Conservation (phyloP, 2,329 filamentous ascomycete genomes). For the Diplocarpon mali region DNA sequence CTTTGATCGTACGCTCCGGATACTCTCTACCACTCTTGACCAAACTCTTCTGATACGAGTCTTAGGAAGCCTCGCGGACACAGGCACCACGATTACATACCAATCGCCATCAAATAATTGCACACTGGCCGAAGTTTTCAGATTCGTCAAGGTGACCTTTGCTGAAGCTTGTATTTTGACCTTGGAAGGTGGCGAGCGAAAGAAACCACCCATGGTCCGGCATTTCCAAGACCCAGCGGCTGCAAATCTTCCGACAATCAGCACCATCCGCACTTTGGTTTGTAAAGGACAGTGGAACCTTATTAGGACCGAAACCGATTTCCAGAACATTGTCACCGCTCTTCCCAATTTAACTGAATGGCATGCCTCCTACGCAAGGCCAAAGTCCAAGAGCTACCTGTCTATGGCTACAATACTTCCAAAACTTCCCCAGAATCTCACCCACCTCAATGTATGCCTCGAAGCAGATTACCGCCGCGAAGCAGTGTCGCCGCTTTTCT, state of each 20-base stretch:
- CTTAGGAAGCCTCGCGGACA: conserved; percentile 29
- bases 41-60: conserved; percentile 18
- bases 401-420: conserved; percentile 55
- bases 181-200: conserved; percentile 65
- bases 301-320: conserved; percentile 53
- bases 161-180: conserved; percentile 55
- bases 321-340: conserved; percentile 47
- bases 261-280: conserved; percentile 53
- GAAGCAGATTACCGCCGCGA: conserved; percentile 64
- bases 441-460: conserved; percentile 54
- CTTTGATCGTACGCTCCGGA: conserved; percentile 20
- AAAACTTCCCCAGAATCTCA: conserved; percentile 44
- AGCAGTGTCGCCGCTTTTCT: conserved; percentile 47
- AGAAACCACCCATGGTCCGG: conserved; percentile 58
- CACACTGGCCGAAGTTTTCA: conserved; percentile 58
- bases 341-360: conserved; percentile 52
- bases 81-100: conserved; percentile 44
- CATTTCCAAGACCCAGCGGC: conserved; percentile 33
- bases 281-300: conserved; percentile 72
- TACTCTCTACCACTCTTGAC: conserved; percentile 20
- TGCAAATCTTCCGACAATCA: conserved; percentile 22
- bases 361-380: conserved; percentile 50
- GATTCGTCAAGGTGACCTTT: conserved; percentile 44
- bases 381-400: conserved; percentile 62
- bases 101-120: conserved; percentile 54